Conservation (phyloP, 139 green algal genomes). For the Chlamydomonas sphaeroides region DNA sequence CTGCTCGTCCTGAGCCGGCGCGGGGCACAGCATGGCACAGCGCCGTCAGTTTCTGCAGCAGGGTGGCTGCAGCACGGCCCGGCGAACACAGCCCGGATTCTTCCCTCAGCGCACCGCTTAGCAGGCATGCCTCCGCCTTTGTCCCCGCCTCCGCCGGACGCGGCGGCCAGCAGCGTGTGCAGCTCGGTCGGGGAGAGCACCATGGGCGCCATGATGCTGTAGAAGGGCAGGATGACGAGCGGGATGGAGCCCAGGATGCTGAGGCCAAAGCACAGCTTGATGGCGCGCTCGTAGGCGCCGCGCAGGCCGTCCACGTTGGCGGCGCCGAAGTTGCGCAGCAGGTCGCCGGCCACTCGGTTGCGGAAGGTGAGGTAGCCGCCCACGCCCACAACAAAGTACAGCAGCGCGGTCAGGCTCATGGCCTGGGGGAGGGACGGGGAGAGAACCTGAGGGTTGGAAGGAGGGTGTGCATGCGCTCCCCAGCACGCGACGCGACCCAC, state of each 20-base stretch:
- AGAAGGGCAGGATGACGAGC: constrained; percentile 81
- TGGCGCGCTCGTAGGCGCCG: constrained; percentile 71
- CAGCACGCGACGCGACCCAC: neutral
- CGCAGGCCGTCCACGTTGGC: constrained; percentile 50
- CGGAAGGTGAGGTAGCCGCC: constrained; percentile 80
- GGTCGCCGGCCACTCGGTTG: constrained; percentile 68
- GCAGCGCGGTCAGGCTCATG: neutral
- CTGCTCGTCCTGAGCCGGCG: neutral
- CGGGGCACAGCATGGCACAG: too few relatives aligned
- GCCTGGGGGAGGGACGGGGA: constrained; percentile 13
- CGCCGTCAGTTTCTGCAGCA: too few relatives aligned
- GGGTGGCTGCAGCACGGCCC: too few relatives aligned
- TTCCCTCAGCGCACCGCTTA: too few relatives aligned
- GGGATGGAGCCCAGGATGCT: constrained; percentile 79
- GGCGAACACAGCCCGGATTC: too few relatives aligned
- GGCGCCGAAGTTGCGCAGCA: constrained; percentile 86
- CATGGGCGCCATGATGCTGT: constrained; percentile 40
- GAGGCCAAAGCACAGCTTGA: constrained; percentile 84
- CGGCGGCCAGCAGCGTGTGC: too few relatives aligned
- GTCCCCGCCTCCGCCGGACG: neutral
- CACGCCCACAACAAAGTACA: constrained; percentile 82
- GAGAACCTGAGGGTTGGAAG: neutral
- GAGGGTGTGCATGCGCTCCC: too few relatives aligned
- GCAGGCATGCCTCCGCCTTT: too few relatives aligned
- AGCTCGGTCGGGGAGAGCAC: too few relatives aligned